phyloP scores from a whole-genome alignment of 441 rosid genomes.

The Gossypium aridum region DNA sequence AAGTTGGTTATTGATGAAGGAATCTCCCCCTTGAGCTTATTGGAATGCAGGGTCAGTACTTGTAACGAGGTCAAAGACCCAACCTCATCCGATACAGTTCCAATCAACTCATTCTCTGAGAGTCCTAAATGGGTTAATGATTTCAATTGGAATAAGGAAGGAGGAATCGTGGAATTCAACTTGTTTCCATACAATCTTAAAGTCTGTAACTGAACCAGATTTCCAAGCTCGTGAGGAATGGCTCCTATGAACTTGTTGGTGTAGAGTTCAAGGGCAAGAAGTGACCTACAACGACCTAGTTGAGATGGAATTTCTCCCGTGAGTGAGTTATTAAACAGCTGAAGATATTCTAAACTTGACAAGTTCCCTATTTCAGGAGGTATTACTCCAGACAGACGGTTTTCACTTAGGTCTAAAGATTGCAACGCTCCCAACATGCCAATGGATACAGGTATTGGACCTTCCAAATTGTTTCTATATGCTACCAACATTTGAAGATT shows the following conservation, averaged over 20 bases:
- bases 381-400: slow-evolving; percentile 52
- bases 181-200: slow-evolving; percentile 42
- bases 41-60: slow-evolving; percentile 58
- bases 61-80: slow-evolving; percentile 48
- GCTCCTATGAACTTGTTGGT: slow-evolving; percentile 44
- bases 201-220: slow-evolving; percentile 37
- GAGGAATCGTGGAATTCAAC: slow-evolving; percentile 61
- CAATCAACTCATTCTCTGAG: slow-evolving; percentile 53
- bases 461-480: slow-evolving; percentile 39
- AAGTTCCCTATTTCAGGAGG: slow-evolving; percentile 66
- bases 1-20: slow-evolving; percentile 58
- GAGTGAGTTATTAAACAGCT: slow-evolving; percentile 39
- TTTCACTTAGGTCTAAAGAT: slow-evolving; percentile 43
- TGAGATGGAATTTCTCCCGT: slow-evolving; percentile 59
- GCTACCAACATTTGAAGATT: slow-evolving; percentile 44
- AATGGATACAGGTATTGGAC: slow-evolving; percentile 57
- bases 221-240: slow-evolving; percentile 67
- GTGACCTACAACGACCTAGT: slow-evolving; percentile 43
- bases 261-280: slow-evolving; percentile 47
- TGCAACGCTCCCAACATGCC: slow-evolving; percentile 46
- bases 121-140: slow-evolving; percentile 52
- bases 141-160: slow-evolving; percentile 41
- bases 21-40: slow-evolving; percentile 52
- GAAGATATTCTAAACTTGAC: slow-evolving; percentile 36
- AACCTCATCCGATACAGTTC: slow-evolving; percentile 45